Evolutionary conservation across 2,329 filamentous ascomycete genomes (phyloP), one percentile per base, ranked within the genome.

Genomic region (Aspergillus novoparasiticus): DNA sequence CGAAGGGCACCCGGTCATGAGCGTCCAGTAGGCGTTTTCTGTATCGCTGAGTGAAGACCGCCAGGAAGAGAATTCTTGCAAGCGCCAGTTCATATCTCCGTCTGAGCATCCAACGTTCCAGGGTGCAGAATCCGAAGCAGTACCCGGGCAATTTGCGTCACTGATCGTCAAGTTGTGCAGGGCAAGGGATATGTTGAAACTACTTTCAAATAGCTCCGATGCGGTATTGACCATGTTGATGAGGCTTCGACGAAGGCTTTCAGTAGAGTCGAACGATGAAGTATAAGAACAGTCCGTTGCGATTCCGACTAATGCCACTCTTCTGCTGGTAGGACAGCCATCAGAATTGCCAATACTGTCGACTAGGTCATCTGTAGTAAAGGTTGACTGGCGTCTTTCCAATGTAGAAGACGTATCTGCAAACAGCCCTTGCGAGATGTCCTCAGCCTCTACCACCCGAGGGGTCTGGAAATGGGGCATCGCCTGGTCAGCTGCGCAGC

Each of bases 251-350:
- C 81, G 63, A 30, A 68, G 58, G 1, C 64, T 63, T 14, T 87
- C 82, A 32, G 84, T 85, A 26, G 83, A 86, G 66, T 88, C 85
- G 75, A 97, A 95, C 8, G 84, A 82, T 1, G 81, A 82, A 21
- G 89, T 92, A 74, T 97, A 97, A 2, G 88, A 91, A 81, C 94
- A 98, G 76, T 98, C 94, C 0, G 93, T 93, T 8, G 93, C 94
- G 32, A 97, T 88, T 26, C 94, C 94, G 26, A 98, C 86, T 23
- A 97, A 84, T 0, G 94, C 94, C 21, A 97, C 91, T 77, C 90
- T 94, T 68, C 92, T 86, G n/a, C 91, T 92, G 0, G 84, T 87
- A 3, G 94, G 93, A 76, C 94, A 98, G 50, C 94, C 94, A 16
- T 78, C 73, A 0, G 90, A 90, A 60, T 85, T 89, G 53, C 94